Evolutionary conservation across 176 grass and related monocot genomes (phyloP).

Genomic region (Ensete ventricosum): DNA sequence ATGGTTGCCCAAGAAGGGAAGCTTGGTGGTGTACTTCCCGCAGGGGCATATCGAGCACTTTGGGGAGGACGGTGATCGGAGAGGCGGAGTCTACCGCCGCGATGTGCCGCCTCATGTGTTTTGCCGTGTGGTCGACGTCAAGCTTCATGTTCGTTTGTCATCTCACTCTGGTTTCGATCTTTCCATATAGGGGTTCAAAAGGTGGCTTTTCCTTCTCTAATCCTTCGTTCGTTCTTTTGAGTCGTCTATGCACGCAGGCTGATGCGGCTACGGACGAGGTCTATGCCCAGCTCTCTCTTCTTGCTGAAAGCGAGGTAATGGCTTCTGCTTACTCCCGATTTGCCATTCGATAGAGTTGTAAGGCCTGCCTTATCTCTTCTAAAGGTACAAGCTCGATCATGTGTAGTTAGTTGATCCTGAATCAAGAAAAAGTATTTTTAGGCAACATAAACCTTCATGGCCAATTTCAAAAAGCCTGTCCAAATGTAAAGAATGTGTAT

Average conservation of each 20-base stretch:
- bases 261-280: background rate
- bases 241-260: background rate
- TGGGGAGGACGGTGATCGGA: background rate
- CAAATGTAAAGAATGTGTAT: background rate
- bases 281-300: background rate
- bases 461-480: too few species aligned
- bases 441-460: too few species aligned
- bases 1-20: constrained; percentile 14
- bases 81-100: background rate
- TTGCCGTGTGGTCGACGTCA: constrained; percentile 65
- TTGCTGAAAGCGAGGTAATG: constrained; percentile 38
- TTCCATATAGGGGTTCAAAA: background rate
- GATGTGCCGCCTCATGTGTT: constrained; percentile 57
- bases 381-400: too few species aligned
- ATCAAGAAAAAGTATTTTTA: too few species aligned
- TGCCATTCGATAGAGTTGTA: background rate
- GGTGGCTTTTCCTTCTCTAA: background rate
- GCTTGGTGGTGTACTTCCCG: constrained; percentile 20
- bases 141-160: constrained; percentile 46
- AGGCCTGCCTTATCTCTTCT: too few species aligned
- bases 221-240: background rate
- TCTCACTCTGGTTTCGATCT: background rate
- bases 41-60: constrained; percentile 12
- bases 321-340: background rate
- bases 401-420: too few species aligned